phyloP scores from a whole-genome alignment of 2,329 filamentous ascomycete species.

The Pezicula radicicola region DNA sequence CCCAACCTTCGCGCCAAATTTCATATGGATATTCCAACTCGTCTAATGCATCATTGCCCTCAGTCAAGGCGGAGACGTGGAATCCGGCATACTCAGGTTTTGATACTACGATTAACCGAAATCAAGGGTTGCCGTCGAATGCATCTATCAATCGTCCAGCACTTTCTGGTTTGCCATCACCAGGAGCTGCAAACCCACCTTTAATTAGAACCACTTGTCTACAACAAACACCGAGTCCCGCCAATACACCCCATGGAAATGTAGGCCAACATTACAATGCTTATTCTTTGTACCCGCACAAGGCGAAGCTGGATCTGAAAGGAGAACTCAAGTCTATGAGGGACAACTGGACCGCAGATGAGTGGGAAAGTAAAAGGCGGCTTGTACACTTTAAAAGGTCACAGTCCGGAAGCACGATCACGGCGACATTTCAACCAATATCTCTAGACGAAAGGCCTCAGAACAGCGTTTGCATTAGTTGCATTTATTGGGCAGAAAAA shows the following conservation, averaged over 20 bases:
- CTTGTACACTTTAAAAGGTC: conserved; percentile 86
- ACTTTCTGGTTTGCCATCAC: conserved; percentile 21
- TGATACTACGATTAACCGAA: conserved; percentile 36
- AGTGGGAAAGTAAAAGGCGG: conserved; percentile 73
- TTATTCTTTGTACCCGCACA: conserved; percentile 73
- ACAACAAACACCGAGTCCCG: conserved; percentile 46
- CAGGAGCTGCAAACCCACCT: conserved; percentile 45
- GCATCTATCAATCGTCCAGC: conserved; percentile 13
- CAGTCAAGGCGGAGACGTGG: conserved; percentile 46
- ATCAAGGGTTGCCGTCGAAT: conserved; percentile 35
- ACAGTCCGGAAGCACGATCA: conserved; percentile 79
- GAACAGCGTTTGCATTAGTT: conserved; percentile 92
- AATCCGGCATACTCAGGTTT: conserved; percentile 43
- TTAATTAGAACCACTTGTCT: conserved; percentile 67
- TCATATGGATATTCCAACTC: conserved; percentile 39
- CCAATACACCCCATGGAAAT: conserved; percentile 41
- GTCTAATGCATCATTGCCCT: conserved; percentile 34
- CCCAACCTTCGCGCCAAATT: conserved; percentile 36
- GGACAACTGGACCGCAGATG: conserved; percentile 77
- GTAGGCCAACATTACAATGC: conserved; percentile 26
- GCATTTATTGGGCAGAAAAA: conserved; percentile 95
- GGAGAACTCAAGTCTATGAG: conserved; percentile 85
- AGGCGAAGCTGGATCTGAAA: conserved; percentile 80
- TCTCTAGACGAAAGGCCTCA: conserved; percentile 74
- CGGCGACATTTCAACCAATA: conserved; percentile 75